A percentile compares a stretch with the other conserved stretches of the same genome.
phyloP scores from a whole-genome alignment of 495 filamentous ascomycete species.

The Aspergillus homomorphus region DNA sequence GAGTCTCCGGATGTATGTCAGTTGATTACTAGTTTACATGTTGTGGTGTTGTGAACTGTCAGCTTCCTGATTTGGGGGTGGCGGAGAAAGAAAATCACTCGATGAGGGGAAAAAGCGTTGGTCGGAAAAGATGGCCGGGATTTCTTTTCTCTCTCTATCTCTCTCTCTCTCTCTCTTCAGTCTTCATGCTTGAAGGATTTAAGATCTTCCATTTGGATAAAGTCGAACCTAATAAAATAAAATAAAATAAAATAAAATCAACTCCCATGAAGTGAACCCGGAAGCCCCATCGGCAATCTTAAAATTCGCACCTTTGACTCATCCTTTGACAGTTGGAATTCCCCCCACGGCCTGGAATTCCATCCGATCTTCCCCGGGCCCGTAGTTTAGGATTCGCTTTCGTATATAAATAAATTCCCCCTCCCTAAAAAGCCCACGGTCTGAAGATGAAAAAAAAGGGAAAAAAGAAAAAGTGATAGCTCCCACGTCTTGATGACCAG shows the following conservation, averaged over 20 bases:
- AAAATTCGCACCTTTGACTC: background rate
- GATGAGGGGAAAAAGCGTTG: background rate
- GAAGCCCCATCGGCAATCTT: background rate
- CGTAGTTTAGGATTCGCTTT: background rate
- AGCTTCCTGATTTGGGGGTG: background rate
- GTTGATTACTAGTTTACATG: no score
- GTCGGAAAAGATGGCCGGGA: no score
- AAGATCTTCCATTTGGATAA: slow-evolving; percentile 1
- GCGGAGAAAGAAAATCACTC: background rate
- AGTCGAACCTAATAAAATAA: slow-evolving; percentile 2
- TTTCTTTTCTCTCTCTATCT: no score
- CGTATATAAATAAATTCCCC: slow-evolving; percentile 3
- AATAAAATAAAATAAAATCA: slow-evolving; percentile 14
- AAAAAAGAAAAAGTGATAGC: slow-evolving; percentile 21
- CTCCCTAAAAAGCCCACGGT: background rate
- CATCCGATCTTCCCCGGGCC: background rate
- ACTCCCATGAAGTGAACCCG: no score
- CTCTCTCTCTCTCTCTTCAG: no score
- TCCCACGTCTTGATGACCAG: slow-evolving; percentile 14
- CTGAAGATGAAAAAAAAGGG: slow-evolving; percentile 8
- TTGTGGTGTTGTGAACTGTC: background rate
- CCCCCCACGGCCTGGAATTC: background rate
- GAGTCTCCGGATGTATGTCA: no score
- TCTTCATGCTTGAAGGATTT: no score
- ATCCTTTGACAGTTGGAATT: background rate